Percentiles rank a stretch among this genome's conserved stretches.
Evolutionary conservation across 257 asterid species (phyloP).

Genomic region (Cinchona pubescens): DNA sequence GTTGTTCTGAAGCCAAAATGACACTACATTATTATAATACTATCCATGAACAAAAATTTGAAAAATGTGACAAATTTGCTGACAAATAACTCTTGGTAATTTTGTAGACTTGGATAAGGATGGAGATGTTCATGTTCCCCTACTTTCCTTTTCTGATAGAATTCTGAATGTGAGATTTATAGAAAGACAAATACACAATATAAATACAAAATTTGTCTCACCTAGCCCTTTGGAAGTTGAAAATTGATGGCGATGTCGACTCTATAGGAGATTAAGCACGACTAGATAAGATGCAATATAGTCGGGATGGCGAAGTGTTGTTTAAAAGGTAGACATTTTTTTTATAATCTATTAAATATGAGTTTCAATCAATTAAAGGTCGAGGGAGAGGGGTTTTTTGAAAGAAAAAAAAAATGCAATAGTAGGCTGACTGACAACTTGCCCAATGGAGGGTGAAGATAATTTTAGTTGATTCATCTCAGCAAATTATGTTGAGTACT

Average conservation of each 20-base stretch:
- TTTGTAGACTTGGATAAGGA: background rate
- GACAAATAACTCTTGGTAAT: background rate
- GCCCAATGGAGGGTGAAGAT: no score
- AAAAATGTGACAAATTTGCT: background rate
- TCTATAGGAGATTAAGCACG: background rate
- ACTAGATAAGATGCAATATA: background rate
- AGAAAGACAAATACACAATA: background rate
- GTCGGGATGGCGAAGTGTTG: background rate
- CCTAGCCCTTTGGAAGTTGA: background rate
- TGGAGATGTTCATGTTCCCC: background rate
- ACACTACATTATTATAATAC: background rate
- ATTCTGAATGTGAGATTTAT: background rate
- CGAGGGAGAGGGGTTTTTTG: no score
- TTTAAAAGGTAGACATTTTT: no score
- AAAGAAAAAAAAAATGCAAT: no score
- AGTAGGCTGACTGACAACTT: no score
- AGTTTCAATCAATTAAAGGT: no score
- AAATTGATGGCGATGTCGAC: background rate
- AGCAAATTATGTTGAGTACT: no score
- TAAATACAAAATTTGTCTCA: background rate
- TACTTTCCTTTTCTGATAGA: background rate
- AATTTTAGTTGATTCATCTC: no score
- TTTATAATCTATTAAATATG: no score
- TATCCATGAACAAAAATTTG: background rate
- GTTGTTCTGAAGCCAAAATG: slow-evolving; percentile 1